Evolutionary conservation across 2,329 filamentous ascomycete genomes (phyloP), one percentile per base, ranked within the genome.

Genomic region (Akanthomyces uredinophilus): DNA sequence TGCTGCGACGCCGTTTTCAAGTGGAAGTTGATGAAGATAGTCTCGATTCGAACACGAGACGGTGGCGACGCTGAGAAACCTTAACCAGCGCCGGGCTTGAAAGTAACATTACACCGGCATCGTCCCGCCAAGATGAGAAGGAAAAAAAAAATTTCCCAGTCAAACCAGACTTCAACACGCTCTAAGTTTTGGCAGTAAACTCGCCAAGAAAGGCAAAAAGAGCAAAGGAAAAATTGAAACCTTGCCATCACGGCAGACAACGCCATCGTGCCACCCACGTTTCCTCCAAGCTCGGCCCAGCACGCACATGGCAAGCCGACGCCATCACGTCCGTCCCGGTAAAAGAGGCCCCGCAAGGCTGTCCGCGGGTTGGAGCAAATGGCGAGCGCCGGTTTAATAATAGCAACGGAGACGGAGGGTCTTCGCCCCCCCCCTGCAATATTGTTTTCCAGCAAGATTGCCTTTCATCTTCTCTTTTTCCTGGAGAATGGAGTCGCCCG

Each of bases 351-450:
- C 37, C 37, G 37, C 37, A 39, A 39, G 51, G 5, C 39, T 24
- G 46, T 35, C 6, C 16, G 32, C 20, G 27, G 27, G 39, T 16
- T 49, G 43, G 44, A 39, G 22, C 18, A 60, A 29, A 53, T 46
- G 22, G 24, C 47, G 49, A 44, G 49, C 39, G 44, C n/a, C 47
- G 39, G 22, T 60, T 39, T 53, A 39, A 52, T 53, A 60, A 60
- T 60, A 60, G 57, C 47, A 53, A 44, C 24, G 49, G 49, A 52
- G 27, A 14, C 57, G 2, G 29, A 22, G 24, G 8, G 46, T n/a
- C n/a, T n/a, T n/a, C n/a, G n/a, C n/a, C n/a, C n/a, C n/a, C 7
- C 22, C 35, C 46, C 46, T 27, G 55, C 44, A 49, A 59, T 27
- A 20, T 39, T 16, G n/a, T 22, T 24, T 41, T 24, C 24, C 37